Conservation (phyloP, 192 early-diverging fungal genomes). For the Gamsiella multidivaricata region DNA sequence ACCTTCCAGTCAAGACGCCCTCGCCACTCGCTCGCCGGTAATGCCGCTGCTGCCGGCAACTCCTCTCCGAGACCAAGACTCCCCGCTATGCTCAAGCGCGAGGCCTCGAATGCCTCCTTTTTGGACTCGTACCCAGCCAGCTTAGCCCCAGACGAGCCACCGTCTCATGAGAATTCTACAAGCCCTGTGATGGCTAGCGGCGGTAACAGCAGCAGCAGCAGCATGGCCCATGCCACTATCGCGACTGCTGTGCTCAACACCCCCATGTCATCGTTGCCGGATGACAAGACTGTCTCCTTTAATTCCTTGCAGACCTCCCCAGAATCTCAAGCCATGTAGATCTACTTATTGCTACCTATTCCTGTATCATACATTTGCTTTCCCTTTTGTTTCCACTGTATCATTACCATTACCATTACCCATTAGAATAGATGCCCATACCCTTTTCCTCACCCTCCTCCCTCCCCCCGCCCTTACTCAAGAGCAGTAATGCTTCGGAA, state of each 20-base stretch:
- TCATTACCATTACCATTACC: neutral
- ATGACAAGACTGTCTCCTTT: neutral
- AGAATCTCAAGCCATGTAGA: no score
- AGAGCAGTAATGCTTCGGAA: no score
- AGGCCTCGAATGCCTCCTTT: slow-evolving; percentile 39
- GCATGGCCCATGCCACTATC: neutral
- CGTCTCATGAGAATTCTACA: slow-evolving; percentile 3
- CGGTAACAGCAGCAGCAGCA: neutral
- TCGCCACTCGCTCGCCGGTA: slow-evolving; percentile 8
- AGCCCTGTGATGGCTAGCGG: no score
- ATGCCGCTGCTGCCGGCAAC: neutral
- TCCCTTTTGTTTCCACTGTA: neutral
- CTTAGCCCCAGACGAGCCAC: slow-evolving; percentile 1
- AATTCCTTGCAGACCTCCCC: neutral
- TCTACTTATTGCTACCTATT: neutral
- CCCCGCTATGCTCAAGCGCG: slow-evolving; percentile 37
- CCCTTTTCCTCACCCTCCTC: neutral
- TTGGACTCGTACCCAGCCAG: slow-evolving; percentile 32
- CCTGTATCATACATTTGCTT: neutral
- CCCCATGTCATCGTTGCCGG: neutral
- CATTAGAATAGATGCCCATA: slow-evolving; percentile 5
- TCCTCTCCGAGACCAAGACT: neutral
- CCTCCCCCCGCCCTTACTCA: no score
- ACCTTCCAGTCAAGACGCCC: slow-evolving; percentile 28
- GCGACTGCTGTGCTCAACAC: neutral